phyloP scores from a whole-genome alignment of 2,329 filamentous ascomycete genomes.

The Allantophomopsis lycopodina region DNA sequence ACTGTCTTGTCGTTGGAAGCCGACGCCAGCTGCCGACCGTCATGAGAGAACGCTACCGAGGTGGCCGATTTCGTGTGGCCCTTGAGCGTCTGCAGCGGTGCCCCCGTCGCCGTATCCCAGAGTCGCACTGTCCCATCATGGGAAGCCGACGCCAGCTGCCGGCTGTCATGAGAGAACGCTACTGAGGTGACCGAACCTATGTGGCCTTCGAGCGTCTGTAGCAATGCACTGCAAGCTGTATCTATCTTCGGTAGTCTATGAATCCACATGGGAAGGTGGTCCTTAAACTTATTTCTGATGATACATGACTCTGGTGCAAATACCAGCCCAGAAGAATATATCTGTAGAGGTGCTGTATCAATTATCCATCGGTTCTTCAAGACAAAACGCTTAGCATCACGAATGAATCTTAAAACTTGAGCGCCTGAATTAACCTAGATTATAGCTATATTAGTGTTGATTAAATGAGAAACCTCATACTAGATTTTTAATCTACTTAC shows the following conservation, averaged over 20 bases:
- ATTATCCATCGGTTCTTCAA: constrained; percentile 7
- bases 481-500: not conserved
- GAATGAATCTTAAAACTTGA: constrained; percentile 1
- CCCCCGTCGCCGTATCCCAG: constrained; percentile 7
- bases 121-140: constrained; percentile 5
- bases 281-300: constrained; percentile 7
- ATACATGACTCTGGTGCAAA: constrained; percentile 17
- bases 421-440: not conserved
- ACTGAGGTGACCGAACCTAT: constrained; percentile 1
- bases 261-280: constrained; percentile 3
- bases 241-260: constrained; percentile 2
- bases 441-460: not conserved
- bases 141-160: constrained; percentile 5
- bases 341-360: constrained; percentile 14
- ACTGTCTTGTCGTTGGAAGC: constrained; percentile 6
- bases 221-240: constrained; percentile 1
- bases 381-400: constrained; percentile 6
- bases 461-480: not conserved
- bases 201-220: constrained; percentile 5
- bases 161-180: constrained; percentile 8
- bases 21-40: constrained; percentile 6
- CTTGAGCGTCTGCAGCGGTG: constrained; percentile 6
- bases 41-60: constrained; percentile 9
- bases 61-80: constrained; percentile 4
- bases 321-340: constrained; percentile 16